Percentiles rank a stretch among this genome's conserved stretches.
Conservation (phyloP, 805 yeast species). For the Spathaspora arborariae region DNA sequence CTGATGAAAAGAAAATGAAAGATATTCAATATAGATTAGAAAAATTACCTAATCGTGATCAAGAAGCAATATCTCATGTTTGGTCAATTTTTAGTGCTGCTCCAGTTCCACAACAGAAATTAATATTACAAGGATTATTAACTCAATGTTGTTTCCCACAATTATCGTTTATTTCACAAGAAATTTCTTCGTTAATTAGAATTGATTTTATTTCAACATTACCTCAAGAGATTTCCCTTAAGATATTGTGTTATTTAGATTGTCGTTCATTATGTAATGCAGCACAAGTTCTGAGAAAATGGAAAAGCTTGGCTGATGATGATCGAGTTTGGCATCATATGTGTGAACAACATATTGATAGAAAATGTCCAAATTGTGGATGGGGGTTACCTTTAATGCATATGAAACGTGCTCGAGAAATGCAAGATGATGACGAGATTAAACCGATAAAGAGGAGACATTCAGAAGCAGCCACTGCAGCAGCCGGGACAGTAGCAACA, state of each 20-base stretch:
- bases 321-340: conserved; percentile 97
- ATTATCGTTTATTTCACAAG: conserved; percentile 77
- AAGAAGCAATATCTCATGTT: conserved; percentile 72
- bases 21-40: conserved; percentile 58
- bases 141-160: conserved; percentile 95
- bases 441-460: conserved; percentile 13
- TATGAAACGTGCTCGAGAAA: conserved; percentile 68
- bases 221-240: conserved; percentile 82
- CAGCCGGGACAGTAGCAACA: background rate
- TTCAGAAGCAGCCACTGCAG: conserved; percentile 13
- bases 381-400: conserved; percentile 98
- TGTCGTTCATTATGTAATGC: conserved; percentile 92
- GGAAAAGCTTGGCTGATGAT: conserved; percentile 92
- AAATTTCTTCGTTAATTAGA: conserved; percentile 72
- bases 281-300: conserved; percentile 82
- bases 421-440: conserved; percentile 13
- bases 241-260: conserved; percentile 83
- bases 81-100: conserved; percentile 84
- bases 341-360: conserved; percentile 97
- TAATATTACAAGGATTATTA: conserved; percentile 78
- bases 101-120: conserved; percentile 61
- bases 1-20: conserved; percentile 62
- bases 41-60: conserved; percentile 63
- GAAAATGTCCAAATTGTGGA: conserved; percentile 97
- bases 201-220: conserved; percentile 84